Conservation (phyloP, 192 early-diverging fungal species). For the Mortierella alpina region DNA sequence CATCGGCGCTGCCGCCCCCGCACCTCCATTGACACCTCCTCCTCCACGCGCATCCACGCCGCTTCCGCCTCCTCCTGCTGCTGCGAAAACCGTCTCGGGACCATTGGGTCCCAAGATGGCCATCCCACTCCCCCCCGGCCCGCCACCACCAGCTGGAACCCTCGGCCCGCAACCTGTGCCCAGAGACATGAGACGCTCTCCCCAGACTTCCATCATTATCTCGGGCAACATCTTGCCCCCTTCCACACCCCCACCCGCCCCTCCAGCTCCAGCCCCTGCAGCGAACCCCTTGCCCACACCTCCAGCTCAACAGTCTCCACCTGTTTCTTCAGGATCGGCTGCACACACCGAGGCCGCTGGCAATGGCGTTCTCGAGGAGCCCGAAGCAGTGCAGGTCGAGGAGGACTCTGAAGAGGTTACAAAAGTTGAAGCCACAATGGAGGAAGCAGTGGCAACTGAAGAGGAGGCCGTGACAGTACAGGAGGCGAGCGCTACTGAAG, state of each 20-base stretch:
- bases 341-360: neutral
- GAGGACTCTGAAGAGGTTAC: neutral
- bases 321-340: neutral
- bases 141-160: slow-evolving; percentile 21
- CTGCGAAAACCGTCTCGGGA: slow-evolving; percentile 15
- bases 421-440: neutral
- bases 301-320: slow-evolving; percentile 3
- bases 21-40: slow-evolving; percentile 28
- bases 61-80: slow-evolving; percentile 23
- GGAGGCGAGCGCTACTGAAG: neutral
- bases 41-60: slow-evolving; percentile 28
- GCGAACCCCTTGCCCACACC: slow-evolving; percentile 15
- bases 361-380: neutral
- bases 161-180: slow-evolving; percentile 19
- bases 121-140: slow-evolving; percentile 30
- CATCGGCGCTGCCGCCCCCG: slow-evolving; percentile 18
- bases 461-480: neutral
- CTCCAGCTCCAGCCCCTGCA: neutral
- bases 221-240: slow-evolving; percentile 46
- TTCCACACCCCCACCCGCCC: slow-evolving; percentile 35
- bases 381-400: neutral
- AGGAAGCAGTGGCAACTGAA: neutral
- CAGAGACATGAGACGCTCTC: slow-evolving; percentile 42
- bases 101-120: slow-evolving; percentile 9
- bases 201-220: slow-evolving; percentile 24